A percentile compares a stretch with the other conserved stretches of the same genome.
Evolutionary conservation across 129 eudicot species (phyloP).

Genomic region (Arctium minus): DNA sequence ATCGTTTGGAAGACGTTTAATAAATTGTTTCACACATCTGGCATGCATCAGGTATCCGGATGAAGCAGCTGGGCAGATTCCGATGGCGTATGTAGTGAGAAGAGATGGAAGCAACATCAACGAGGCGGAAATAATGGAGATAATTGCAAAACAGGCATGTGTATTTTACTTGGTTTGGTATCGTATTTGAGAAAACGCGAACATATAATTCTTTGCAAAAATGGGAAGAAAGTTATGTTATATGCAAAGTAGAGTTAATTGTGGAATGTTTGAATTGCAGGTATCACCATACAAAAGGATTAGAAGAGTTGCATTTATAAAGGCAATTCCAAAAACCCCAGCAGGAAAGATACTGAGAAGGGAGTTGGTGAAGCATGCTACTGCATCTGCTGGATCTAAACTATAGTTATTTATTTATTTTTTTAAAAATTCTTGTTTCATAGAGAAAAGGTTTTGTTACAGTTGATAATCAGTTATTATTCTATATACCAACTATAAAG

Average conservation of each 20-base stretch:
- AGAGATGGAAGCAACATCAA: conserved; percentile 68
- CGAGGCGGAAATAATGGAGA: conserved; percentile 67
- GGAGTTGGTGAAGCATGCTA: conserved; percentile 70
- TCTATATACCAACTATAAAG: background rate
- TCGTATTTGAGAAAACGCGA: background rate
- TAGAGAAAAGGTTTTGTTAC: background rate
- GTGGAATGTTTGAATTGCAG: conserved; percentile 28
- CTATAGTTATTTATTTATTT: conserved; percentile 27
- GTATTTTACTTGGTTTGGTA: background rate
- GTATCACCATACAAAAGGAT: conserved; percentile 93
- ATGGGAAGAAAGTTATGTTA: background rate
- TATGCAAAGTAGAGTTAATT: no score
- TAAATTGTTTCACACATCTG: background rate
- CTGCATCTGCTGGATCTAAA: conserved; percentile 53
- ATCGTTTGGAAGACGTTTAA: background rate
- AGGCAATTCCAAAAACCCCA: conserved; percentile 69
- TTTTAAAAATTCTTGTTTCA: background rate
- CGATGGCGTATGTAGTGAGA: conserved; percentile 85
- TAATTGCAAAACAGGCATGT: conserved; percentile 76
- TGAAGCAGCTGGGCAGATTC: conserved; percentile 91
- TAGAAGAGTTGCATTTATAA: conserved; percentile 67
- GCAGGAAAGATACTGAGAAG: conserved; percentile 87
- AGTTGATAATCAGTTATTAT: no score
- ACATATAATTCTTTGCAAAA: background rate
- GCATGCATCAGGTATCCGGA: conserved; percentile 62